Percentiles rank a stretch among this genome's conserved stretches.
Evolutionary conservation across 495 filamentous ascomycete genomes (phyloP).

Genomic region (Penicillium nucicola): DNA sequence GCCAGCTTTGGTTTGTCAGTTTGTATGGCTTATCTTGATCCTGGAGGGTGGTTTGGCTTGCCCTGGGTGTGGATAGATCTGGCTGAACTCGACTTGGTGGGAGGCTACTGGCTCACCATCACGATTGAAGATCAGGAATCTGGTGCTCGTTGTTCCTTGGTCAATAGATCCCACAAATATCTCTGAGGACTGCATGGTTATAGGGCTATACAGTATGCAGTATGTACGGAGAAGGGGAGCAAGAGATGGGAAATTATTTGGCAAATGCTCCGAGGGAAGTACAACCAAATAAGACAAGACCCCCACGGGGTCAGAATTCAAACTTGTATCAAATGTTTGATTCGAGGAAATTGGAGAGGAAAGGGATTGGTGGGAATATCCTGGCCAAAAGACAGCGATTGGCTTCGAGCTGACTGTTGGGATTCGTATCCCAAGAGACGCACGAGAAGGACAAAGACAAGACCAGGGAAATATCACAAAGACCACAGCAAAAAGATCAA

Average conservation of each 20-base stretch:
- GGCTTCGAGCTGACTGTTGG: not conserved
- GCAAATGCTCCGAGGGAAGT: not conserved
- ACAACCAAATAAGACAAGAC: not conserved
- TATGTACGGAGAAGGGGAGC: not conserved
- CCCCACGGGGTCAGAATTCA: not conserved
- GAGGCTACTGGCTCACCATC: constrained; percentile 75
- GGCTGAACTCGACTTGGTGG: constrained; percentile 88
- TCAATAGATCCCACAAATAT: constrained; percentile 74
- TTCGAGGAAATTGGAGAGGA: not conserved
- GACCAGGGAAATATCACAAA: no score
- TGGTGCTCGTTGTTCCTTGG: constrained; percentile 88
- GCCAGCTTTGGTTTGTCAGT: constrained; percentile 61
- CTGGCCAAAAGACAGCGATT: constrained; percentile 2
- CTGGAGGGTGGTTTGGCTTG: constrained; percentile 37
- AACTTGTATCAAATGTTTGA: not conserved
- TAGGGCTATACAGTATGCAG: not conserved
- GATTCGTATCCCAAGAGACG: not conserved
- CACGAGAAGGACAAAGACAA: no score
- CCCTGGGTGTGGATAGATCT: constrained; percentile 88
- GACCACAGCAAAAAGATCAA: no score
- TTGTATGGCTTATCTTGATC: not conserved
- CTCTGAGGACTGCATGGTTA: constrained; percentile 26
- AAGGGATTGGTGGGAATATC: constrained; percentile 24
- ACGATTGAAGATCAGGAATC: constrained; percentile 87
- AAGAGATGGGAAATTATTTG: not conserved